Base-by-base conservation (phyloP, 2,329 filamentous ascomycete species). In the Boeremia exigua region DNA sequence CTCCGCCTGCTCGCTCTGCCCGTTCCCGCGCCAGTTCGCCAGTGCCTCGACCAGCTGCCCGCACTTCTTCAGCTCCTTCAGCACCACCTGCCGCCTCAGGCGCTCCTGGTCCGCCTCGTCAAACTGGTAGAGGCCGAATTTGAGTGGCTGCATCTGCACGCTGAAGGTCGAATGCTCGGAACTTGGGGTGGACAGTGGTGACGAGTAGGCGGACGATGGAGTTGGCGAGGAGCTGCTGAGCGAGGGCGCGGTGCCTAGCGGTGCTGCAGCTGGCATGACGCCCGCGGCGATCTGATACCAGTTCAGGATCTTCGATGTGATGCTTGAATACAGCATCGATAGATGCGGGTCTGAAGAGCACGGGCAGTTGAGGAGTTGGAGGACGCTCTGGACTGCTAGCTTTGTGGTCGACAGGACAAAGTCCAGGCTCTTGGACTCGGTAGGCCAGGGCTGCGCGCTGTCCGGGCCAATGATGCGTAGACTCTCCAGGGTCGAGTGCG, bases 301-400 rank as follows among this genome's bases (percentile, higher is more conserved):
- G 25, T 63, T 65, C 27, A 74, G 25, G 51, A 73, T 68, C 50
- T 72, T 73, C 33, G 63, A 66, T 23, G 67, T 64, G 49, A 74
- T 74, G 59, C 69, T 72, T 4, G 67, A 67, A 61, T 73, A 74
- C 3, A 74, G 65, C 69, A 73, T 73, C 7, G 69, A 70, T 25
- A 72, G 66, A 43, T 74, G 71, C 4, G 71, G 68, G 40, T 72
- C 64, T 12, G 66, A 67, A 1, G 70, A 68, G 59, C 71, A 74
- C 12, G 67, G 59, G 54, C 71, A 74, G 17, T 51, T 46, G 40
- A 74, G 65, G 6, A 73, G 63, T 38, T 71, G 60, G 10, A 65
- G 54, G n/a, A 74, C 61, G 34, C 64, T 70, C 37, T 65, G 51
- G 11, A 69, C 62, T 7, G 69, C 70, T 3, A 63, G 54, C 39